Percentiles rank a stretch among this genome's conserved stretches.
phyloP scores from a whole-genome alignment of 345 rosid genomes.

The Conringia planisiliqua region DNA sequence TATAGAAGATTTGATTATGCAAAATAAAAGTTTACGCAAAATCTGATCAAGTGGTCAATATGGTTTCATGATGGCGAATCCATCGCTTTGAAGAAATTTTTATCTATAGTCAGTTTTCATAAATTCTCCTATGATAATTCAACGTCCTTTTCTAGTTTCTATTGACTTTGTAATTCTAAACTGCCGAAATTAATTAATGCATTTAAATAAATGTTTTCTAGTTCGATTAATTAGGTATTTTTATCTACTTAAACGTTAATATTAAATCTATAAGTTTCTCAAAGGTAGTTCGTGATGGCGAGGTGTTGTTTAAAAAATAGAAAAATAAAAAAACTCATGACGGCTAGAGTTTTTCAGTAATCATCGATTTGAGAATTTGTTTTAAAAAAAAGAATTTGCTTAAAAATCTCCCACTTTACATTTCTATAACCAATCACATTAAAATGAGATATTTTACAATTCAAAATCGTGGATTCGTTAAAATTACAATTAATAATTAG shows the following conservation, averaged over 20 bases:
- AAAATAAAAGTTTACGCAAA: neutral
- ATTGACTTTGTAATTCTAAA: neutral
- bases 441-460: neutral
- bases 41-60: too few relatives aligned
- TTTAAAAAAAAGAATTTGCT: neutral
- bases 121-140: neutral
- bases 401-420: neutral
- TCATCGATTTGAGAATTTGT: neutral
- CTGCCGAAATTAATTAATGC: neutral
- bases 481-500: neutral
- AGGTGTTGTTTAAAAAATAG: too few relatives aligned
- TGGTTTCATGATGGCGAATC: neutral
- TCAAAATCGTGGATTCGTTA: neutral
- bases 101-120: neutral
- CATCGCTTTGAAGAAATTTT: neutral
- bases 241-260: neutral
- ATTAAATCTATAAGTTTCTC: neutral
- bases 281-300: neutral
- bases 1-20: neutral
- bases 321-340: neutral
- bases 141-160: neutral
- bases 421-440: neutral
- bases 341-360: neutral
- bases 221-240: neutral
- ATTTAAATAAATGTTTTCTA: neutral